Conservation (phyloP, 345 rosid genomes). For the Atalantia buxifolia region DNA sequence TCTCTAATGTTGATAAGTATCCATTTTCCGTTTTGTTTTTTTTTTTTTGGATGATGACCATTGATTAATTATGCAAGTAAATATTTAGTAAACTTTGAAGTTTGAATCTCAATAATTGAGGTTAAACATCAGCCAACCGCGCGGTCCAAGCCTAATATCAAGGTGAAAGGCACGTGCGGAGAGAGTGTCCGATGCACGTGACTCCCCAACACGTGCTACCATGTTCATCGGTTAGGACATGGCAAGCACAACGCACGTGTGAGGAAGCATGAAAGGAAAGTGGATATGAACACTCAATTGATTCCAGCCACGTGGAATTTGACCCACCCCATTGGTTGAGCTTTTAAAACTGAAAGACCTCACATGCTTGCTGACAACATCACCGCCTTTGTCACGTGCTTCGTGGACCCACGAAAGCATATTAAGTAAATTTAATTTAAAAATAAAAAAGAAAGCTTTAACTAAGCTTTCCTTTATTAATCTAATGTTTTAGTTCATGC, state of each 20-base stretch:
- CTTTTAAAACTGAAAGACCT: conserved; percentile 4
- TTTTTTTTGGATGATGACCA: too few species aligned
- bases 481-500: neutral
- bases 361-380: conserved; percentile 67
- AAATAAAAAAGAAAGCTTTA: neutral
- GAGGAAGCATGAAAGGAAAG: conserved; percentile 32
- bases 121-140: neutral
- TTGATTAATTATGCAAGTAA: too few species aligned
- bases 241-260: conserved; percentile 45
- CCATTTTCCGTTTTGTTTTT: too few species aligned
- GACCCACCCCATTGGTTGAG: conserved; percentile 12
- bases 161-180: conserved; percentile 2
- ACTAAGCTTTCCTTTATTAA: neutral
- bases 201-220: conserved; percentile 31
- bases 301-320: conserved; percentile 35
- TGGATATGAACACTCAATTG: conserved; percentile 7
- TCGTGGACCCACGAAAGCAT: conserved; percentile 21
- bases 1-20: too few species aligned
- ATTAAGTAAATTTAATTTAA: neutral
- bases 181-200: conserved; percentile 23
- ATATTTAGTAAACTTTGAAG: neutral
- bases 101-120: neutral
- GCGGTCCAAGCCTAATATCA: neutral
- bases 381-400: conserved; percentile 60
- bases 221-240: conserved; percentile 20